Evolutionary conservation across 1,284 basidiomycete genomes (phyloP).

Genomic region (Rhodotorula sp.): DNA sequence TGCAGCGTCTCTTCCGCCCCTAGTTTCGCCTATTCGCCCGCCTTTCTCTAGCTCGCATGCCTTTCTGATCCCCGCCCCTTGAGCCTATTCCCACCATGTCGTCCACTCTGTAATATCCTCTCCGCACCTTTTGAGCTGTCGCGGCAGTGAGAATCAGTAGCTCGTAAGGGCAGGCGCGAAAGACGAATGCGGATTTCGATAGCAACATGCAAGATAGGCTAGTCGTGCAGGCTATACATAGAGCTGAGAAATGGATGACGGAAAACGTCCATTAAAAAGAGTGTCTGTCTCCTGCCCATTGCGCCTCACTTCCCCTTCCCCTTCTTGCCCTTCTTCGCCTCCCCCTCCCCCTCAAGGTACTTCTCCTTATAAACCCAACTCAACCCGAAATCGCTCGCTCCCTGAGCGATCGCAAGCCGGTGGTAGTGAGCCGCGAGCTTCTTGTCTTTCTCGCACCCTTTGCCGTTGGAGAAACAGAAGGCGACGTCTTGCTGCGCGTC

Average conservation of each 20-base stretch:
- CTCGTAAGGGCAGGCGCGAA: no score
- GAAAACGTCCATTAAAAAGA: no score
- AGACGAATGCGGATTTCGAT: no score
- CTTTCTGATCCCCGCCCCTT: neutral
- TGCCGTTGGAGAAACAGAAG: constrained; percentile 79
- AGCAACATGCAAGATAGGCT: no score
- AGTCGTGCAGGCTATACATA: no score
- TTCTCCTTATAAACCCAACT: constrained; percentile 75
- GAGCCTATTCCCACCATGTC: neutral
- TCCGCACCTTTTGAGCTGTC: no score
- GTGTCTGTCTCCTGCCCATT: neutral
- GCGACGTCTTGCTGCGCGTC: constrained; percentile 80
- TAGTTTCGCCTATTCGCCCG: no score
- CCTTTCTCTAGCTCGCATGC: neutral
- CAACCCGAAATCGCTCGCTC: constrained; percentile 71
- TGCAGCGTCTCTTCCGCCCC: no score
- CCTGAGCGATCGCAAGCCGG: constrained; percentile 75
- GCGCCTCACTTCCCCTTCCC: neutral
- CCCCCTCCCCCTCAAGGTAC: neutral
- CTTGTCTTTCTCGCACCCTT: constrained; percentile 83
- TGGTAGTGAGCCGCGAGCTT: constrained; percentile 81
- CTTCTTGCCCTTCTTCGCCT: neutral
- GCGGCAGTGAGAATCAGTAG: no score
- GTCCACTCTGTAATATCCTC: neutral
- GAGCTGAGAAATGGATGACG: no score